Evolutionary conservation across 345 rosid genomes (phyloP).

Genomic region (Hibiscus trionum): DNA sequence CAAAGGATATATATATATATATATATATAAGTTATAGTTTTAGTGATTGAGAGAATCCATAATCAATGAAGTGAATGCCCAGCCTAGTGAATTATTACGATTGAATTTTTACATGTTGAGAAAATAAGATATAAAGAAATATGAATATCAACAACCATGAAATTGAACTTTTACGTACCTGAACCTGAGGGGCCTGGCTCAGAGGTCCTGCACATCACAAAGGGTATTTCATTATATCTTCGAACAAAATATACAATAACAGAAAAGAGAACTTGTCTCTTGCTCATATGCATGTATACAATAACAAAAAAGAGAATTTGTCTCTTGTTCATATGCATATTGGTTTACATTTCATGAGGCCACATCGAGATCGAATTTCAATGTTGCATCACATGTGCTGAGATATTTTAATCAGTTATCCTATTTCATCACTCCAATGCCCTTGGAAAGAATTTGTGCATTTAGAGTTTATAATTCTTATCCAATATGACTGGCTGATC

Average conservation of each 20-base stretch:
- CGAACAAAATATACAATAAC: not conserved
- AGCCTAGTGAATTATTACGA: no score
- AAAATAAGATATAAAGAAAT: not conserved
- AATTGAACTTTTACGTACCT: conserved; percentile 31
- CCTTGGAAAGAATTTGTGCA: not conserved
- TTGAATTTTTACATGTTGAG: not conserved
- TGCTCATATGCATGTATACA: not conserved
- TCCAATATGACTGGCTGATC: not conserved
- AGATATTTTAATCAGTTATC: not conserved
- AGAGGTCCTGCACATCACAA: conserved; percentile 39
- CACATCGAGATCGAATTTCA: not conserved
- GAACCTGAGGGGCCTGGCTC: conserved; percentile 36
- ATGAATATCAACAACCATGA: not conserved
- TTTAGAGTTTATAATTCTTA: not conserved
- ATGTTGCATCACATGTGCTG: not conserved
- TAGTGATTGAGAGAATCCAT: not conserved
- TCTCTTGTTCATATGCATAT: not conserved
- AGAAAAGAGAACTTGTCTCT: not conserved
- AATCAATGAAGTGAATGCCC: not conserved
- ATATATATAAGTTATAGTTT: no score
- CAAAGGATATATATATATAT: no score
- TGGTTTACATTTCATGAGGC: not conserved
- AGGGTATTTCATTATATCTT: conserved; percentile 2
- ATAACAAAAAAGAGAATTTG: not conserved
- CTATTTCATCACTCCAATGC: not conserved